A percentile compares a stretch with the other conserved stretches of the same genome.
phyloP scores from a whole-genome alignment of 2,329 filamentous ascomycete species.

The Stachybotrys echinatus region DNA sequence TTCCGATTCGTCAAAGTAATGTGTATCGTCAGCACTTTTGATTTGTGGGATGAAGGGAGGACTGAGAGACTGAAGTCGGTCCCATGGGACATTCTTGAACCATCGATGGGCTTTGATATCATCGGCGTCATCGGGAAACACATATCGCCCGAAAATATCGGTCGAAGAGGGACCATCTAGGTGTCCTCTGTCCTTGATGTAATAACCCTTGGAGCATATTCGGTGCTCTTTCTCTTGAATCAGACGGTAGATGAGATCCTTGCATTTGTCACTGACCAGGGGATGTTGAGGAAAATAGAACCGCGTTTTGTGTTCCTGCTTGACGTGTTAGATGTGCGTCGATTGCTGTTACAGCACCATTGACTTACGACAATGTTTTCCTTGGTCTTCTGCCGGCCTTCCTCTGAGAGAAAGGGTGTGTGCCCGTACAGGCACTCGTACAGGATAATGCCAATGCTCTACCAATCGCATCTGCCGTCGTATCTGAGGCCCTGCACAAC shows the following conservation, averaged over 20 bases:
- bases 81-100: constrained; percentile 77
- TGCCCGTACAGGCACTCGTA: constrained; percentile 92
- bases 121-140: constrained; percentile 77
- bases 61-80: constrained; percentile 59
- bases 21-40: constrained; percentile 64
- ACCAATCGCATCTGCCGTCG: constrained; percentile 93
- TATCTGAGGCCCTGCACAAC: constrained; percentile 78
- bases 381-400: constrained; percentile 75
- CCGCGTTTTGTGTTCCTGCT: constrained; percentile 62
- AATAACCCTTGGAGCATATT: constrained; percentile 72
- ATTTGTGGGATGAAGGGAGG: constrained; percentile 81
- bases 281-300: constrained; percentile 67
- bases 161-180: constrained; percentile 8
- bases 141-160: constrained; percentile 40
- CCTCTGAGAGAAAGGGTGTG: constrained; percentile 82
- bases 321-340: constrained; percentile 7
- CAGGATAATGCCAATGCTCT: constrained; percentile 90
- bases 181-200: constrained; percentile 51
- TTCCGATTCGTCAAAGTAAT: constrained; percentile 85
- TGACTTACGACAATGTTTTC: constrained; percentile 68
- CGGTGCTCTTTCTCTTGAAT: constrained; percentile 71
- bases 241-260: constrained; percentile 69
- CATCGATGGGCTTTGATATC: constrained; percentile 88
- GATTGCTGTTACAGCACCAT: background rate
- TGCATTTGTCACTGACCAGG: constrained; percentile 62